Conservation (phyloP, 371 early-diverging fungal species). For the Rhizopus delemar region DNA sequence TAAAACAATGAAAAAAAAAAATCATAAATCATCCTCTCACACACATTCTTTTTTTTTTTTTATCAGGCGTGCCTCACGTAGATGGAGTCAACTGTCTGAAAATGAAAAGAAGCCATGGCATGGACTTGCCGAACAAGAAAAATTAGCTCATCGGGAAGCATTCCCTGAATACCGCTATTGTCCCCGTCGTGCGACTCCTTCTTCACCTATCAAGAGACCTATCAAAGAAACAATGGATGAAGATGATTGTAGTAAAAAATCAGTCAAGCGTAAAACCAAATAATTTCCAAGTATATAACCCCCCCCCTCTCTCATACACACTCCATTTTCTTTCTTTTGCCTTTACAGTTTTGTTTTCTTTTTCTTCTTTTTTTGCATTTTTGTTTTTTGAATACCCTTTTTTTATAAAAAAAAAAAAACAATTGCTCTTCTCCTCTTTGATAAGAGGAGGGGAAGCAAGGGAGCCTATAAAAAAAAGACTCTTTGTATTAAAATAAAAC, state of each 20-base stretch:
- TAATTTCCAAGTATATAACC: not conserved
- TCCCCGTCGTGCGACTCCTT: slow-evolving; percentile 33
- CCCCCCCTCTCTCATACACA: too few species aligned
- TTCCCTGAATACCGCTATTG: slow-evolving; percentile 52
- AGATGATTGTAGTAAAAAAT: not conserved
- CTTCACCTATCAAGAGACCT: slow-evolving; percentile 14
- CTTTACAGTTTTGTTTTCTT: too few species aligned
- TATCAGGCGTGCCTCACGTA: slow-evolving; percentile 44
- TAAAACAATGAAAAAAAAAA: slow-evolving; percentile 18
- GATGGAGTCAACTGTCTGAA: slow-evolving; percentile 46
- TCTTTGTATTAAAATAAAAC: too few species aligned
- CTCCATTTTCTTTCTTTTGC: not conserved
- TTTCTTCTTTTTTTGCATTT: too few species aligned
- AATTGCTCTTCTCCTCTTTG: too few species aligned
- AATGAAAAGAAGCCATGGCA: slow-evolving; percentile 53
- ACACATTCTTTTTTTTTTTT: too few species aligned
- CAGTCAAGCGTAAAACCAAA: slow-evolving; percentile 5
- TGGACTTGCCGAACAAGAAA: slow-evolving; percentile 48
- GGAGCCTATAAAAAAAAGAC: not conserved
- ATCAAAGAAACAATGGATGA: slow-evolving; percentile 17
- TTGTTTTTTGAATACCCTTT: not conserved
- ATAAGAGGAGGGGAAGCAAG: not conserved
- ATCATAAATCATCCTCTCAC: not conserved
- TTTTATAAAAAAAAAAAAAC: too few species aligned
- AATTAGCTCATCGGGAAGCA: slow-evolving; percentile 49